Conservation (phyloP, 2,329 filamentous ascomycete species). For the Didymella keratinophila region DNA sequence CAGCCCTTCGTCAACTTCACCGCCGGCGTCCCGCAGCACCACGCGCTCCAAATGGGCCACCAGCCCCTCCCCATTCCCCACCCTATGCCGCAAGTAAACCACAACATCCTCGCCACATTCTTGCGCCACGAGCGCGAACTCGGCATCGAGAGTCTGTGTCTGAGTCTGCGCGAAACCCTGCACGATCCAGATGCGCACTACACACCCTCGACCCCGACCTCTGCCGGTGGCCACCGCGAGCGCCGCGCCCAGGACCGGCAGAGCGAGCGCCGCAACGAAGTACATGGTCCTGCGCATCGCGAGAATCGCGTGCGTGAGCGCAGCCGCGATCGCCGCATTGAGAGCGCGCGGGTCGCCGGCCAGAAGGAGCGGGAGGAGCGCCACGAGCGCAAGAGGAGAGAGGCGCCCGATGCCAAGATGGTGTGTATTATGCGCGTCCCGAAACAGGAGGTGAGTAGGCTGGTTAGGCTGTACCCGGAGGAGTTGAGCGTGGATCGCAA, state of each 20-base stretch:
- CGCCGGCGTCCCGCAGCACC: slow-evolving; percentile 13
- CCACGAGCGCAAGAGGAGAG: neutral
- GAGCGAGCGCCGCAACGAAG: slow-evolving; percentile 3
- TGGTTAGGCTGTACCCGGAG: slow-evolving; percentile 63
- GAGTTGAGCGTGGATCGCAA: slow-evolving; percentile 52
- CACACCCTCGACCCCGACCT: neutral
- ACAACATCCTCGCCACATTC: slow-evolving; percentile 36
- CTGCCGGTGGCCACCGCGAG: slow-evolving; percentile 4
- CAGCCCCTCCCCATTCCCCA: neutral
- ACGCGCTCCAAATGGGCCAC: slow-evolving; percentile 3
- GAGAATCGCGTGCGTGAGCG: neutral
- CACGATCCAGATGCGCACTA: neutral
- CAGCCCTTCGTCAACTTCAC: slow-evolving; percentile 29
- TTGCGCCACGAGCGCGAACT: slow-evolving; percentile 49
- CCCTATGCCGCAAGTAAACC: neutral
- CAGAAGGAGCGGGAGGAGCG: neutral
- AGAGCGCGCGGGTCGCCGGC: neutral
- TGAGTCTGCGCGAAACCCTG: slow-evolving; percentile 42
- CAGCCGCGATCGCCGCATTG: neutral
- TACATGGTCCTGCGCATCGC: neutral
- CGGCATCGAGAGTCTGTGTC: slow-evolving; percentile 46
- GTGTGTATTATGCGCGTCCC: slow-evolving; percentile 48
- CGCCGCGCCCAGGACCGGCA: slow-evolving; percentile 10
- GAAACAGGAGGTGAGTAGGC: slow-evolving; percentile 56
- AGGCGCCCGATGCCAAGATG: slow-evolving; percentile 41